Conservation (phyloP, 2,329 filamentous ascomycete species). For the Claviceps spartinae region DNA sequence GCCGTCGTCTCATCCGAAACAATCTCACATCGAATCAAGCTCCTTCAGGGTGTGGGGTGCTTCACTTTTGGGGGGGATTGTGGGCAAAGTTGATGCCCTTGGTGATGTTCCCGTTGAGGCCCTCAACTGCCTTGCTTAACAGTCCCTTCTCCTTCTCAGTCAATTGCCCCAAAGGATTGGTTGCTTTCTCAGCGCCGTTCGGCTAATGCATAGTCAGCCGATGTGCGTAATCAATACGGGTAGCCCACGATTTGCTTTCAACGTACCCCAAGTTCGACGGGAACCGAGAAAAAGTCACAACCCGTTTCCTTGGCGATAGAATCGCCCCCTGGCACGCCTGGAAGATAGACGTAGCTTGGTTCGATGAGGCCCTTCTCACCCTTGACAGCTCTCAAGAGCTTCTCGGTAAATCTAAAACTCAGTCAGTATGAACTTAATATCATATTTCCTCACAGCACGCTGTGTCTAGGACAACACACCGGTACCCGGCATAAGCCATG, state of each 20-base stretch:
- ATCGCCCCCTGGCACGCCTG: conserved; percentile 76
- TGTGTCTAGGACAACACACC: conserved; percentile 36
- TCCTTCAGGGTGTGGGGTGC: conserved; percentile 17
- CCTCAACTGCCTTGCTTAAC: conserved; percentile 59
- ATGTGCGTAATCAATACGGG: conserved; percentile 8
- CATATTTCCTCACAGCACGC: neutral
- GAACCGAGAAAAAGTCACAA: conserved; percentile 89
- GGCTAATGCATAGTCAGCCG: conserved; percentile 37
- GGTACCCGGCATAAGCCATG: conserved; percentile 92
- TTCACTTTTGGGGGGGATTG: conserved; percentile 81
- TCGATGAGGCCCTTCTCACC: conserved; percentile 89
- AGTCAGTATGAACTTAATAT: conserved; percentile 7
- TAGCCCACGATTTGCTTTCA: neutral
- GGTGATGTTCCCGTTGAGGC: conserved; percentile 81
- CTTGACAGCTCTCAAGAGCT: conserved; percentile 74
- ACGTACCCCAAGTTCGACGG: conserved; percentile 87
- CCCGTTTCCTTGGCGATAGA: conserved; percentile 74
- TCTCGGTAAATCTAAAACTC: conserved; percentile 68
- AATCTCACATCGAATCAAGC: conserved; percentile 15
- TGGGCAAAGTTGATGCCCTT: conserved; percentile 87
- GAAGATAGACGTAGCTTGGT: conserved; percentile 91
- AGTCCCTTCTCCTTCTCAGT: conserved; percentile 84
- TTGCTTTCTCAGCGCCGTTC: conserved; percentile 73
- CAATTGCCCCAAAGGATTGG: conserved; percentile 62
- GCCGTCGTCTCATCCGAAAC: conserved; percentile 17